Evolutionary conservation across 441 rosid species (phyloP).

Genomic region (Euphorbia corollata): DNA sequence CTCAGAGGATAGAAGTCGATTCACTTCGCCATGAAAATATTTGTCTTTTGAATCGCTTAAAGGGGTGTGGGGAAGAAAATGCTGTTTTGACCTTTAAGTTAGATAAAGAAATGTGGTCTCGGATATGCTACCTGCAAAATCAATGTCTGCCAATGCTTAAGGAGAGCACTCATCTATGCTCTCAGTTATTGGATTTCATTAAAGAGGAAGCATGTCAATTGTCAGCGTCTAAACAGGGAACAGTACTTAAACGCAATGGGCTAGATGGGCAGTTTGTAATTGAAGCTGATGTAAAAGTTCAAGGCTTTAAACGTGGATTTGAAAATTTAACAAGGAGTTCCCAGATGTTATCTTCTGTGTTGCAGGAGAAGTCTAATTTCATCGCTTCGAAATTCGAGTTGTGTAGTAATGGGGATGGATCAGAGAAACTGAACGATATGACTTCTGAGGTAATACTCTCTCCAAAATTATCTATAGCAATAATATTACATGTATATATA

Average conservation of each 20-base stretch:
- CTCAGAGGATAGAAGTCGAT: conserved; percentile 54
- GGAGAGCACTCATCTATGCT: conserved; percentile 51
- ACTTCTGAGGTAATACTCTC: conserved; percentile 46
- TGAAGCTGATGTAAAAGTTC: conserved; percentile 66
- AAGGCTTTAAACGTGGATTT: conserved; percentile 56
- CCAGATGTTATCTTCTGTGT: conserved; percentile 53
- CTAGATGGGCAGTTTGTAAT: conserved; percentile 63
- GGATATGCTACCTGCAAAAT: conserved; percentile 61
- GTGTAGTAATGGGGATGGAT: conserved; percentile 18
- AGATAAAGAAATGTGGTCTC: conserved; percentile 60
- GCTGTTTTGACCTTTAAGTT: conserved; percentile 55
- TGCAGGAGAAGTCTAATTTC: conserved; percentile 53
- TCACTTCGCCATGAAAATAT: conserved; percentile 85
- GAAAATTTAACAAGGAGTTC: conserved; percentile 73
- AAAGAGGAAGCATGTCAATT: conserved; percentile 47
- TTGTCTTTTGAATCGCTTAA: conserved; percentile 58
- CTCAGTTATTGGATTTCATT: conserved; percentile 58
- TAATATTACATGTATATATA: no score
- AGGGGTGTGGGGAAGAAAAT: conserved; percentile 46
- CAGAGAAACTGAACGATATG: conserved; percentile 34
- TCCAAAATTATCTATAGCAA: no score
- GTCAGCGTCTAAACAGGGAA: conserved; percentile 37
- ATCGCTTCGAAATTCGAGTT: conserved; percentile 34
- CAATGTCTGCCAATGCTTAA: conserved; percentile 65
- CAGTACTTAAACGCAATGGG: conserved; percentile 31